Conservation (phyloP, 2,329 filamentous ascomycete species). For the Microsporum canis region DNA sequence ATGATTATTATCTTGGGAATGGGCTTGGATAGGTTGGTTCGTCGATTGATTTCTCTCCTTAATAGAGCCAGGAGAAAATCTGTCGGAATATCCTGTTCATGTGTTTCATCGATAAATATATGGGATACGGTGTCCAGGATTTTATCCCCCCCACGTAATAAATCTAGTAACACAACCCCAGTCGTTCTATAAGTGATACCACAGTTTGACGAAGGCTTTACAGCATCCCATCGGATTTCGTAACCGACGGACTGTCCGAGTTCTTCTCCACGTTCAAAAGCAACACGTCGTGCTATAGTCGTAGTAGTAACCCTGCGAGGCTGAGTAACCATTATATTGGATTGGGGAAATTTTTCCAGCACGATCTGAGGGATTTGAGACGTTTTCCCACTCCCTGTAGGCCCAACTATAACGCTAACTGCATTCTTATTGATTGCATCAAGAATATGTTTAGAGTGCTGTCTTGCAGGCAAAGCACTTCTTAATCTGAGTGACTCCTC, state of each 20-base stretch:
- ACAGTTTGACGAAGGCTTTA: slow-evolving; percentile 23
- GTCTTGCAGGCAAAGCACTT: background rate
- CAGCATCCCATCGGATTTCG: slow-evolving; percentile 34
- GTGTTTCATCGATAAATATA: slow-evolving; percentile 43
- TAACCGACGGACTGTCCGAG: slow-evolving; percentile 37
- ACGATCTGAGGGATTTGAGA: slow-evolving; percentile 44
- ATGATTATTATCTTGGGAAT: slow-evolving; percentile 39
- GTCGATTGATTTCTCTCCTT: slow-evolving; percentile 32
- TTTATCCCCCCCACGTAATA: slow-evolving; percentile 31
- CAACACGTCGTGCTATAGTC: slow-evolving; percentile 38
- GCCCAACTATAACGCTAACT: slow-evolving; percentile 38
- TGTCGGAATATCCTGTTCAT: slow-evolving; percentile 36
- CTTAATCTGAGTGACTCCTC: background rate
- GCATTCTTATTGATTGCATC: slow-evolving; percentile 19
- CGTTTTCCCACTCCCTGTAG: slow-evolving; percentile 38
- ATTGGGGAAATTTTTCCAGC: slow-evolving; percentile 35
- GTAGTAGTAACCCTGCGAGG: slow-evolving; percentile 39
- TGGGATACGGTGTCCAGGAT: slow-evolving; percentile 36
- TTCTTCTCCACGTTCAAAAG: slow-evolving; percentile 34
- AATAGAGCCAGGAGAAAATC: slow-evolving; percentile 39
- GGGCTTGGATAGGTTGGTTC: slow-evolving; percentile 22
- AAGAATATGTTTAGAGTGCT: slow-evolving; percentile 3
- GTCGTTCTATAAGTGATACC: slow-evolving; percentile 42
- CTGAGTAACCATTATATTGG: slow-evolving; percentile 41
- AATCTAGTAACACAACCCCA: slow-evolving; percentile 37